Conservation (phyloP, 2,329 filamentous ascomycete species). For the Botrytis medusae region DNA sequence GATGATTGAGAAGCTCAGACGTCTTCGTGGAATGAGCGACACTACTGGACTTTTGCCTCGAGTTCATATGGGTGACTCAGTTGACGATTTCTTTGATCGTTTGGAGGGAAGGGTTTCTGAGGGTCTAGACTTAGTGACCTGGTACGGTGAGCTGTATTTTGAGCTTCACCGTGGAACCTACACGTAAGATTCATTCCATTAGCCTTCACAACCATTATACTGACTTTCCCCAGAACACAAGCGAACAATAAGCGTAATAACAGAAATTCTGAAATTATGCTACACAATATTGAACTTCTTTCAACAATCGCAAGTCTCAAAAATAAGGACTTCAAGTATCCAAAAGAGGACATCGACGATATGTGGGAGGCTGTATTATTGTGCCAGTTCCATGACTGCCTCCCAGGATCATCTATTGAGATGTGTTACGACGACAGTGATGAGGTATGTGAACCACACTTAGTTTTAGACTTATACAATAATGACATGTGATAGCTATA, state of each 20-base stretch:
- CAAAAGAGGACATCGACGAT: conserved; percentile 87
- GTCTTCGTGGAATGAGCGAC: conserved; percentile 89
- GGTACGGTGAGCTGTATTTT: conserved; percentile 98
- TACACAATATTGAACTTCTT: conserved; percentile 85
- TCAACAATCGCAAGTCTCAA: conserved; percentile 80
- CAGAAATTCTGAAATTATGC: conserved; percentile 76
- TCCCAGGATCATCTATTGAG: conserved; percentile 91
- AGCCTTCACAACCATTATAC: not conserved
- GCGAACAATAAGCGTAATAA: conserved; percentile 98
- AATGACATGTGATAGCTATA: conserved; percentile 62
- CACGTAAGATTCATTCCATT: conserved; percentile 48
- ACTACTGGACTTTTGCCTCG: conserved; percentile 79
- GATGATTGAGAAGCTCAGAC: conserved; percentile 89
- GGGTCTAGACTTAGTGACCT: conserved; percentile 75
- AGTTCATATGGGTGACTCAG: conserved; percentile 82
- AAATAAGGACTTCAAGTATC: conserved; percentile 73
- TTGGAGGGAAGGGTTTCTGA: conserved; percentile 71
- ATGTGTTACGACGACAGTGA: conserved; percentile 98
- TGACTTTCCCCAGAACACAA: conserved; percentile 58
- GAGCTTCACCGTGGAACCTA: conserved; percentile 96
- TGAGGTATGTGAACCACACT: conserved; percentile 50
- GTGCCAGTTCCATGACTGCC: conserved; percentile 96
- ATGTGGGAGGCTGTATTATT: conserved; percentile 94
- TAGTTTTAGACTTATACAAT: conserved; percentile 15
- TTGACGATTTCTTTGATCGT: conserved; percentile 90